Conservation (phyloP, 768 basidiomycete genomes). For the Lactarius deliciosus region DNA sequence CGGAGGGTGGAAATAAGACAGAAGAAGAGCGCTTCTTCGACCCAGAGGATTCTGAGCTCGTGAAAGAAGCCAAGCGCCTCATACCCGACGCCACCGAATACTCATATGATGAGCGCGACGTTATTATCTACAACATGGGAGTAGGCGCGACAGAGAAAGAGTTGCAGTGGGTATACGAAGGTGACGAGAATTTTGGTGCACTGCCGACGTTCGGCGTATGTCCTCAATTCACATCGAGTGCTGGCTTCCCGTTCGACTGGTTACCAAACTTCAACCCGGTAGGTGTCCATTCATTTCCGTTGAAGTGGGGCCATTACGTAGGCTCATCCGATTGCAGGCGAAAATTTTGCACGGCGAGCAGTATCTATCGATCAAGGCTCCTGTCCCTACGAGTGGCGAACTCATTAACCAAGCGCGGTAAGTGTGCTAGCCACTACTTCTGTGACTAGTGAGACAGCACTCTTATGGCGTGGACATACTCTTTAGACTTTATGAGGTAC, state of each 20-base stretch:
- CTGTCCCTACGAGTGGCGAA: conserved; percentile 82
- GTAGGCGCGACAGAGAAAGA: conserved; percentile 93
- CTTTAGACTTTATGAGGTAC: conserved; percentile 67
- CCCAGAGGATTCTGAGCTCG: conserved; percentile 77
- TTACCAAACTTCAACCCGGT: conserved; percentile 95
- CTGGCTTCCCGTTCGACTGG: conserved; percentile 72
- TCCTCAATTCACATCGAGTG: conserved; percentile 80
- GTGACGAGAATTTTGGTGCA: conserved; percentile 79
- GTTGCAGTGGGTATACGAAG: conserved; percentile 89
- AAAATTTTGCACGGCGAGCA: conserved; percentile 99
- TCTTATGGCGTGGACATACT: conserved; percentile 6
- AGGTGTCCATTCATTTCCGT: conserved; percentile 33
- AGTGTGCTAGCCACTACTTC: conserved; percentile 28
- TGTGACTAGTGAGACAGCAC: not conserved
- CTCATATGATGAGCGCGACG: conserved; percentile 83
- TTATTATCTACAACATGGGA: conserved; percentile 94
- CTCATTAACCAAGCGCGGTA: conserved; percentile 74
- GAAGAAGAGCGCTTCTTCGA: conserved; percentile 56
- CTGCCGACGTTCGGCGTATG: conserved; percentile 95
- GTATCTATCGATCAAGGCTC: conserved; percentile 81
- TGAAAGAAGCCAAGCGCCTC: conserved; percentile 76
- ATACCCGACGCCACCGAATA: conserved; percentile 56
- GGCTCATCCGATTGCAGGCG: conserved; percentile 49
- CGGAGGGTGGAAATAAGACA: conserved; percentile 12
- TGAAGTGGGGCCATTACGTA: conserved; percentile 10